Evolutionary conservation across 1,284 basidiomycete genomes (phyloP), one percentile per base, ranked within the genome.

Genomic region (Boletus mariae): DNA sequence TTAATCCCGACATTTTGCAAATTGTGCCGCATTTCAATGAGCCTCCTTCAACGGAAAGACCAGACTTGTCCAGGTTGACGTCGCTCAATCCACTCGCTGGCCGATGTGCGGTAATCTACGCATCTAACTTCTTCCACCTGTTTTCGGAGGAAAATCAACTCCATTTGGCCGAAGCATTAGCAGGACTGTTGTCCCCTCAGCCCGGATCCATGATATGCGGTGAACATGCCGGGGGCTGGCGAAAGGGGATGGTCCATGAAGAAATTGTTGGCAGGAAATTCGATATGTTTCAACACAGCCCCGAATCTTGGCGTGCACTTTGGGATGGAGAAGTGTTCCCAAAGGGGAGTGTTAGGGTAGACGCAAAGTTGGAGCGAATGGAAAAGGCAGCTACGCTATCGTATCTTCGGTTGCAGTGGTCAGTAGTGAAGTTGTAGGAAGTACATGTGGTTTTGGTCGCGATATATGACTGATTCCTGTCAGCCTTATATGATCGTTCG

Each of bases 51-150:
- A 47, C 25, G 7, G 49, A 43, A 57, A 62, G 7, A 41, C 61
- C 53, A 32, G 55, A 69, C 15, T 11, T 74, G 23, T 48, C 58
- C 11, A 49, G 52, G 13, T 43, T 74, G 23, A 62, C 59, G 4
- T 72, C 68, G 47, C 51, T 75, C 20, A 73, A 65, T 32, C 71
- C 68, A 0, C 66, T 73, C 4, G 63, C 62, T 20, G 66, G 69
- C 1, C 66, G 59, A 12, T 61, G 68, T 45, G 59, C 67, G 1
- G 61, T 66, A 5, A 67, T 75, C 44, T 60, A 72, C 20, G 67
- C 64, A 2, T 49, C 65, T 0, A 57, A 63, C 2, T 63, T 75
- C 26, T 74, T 76, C 56, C 75, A 75, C 52, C 48, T 75, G 0
- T 75, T 75, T 51, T 57, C 59, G 1, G 63, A 75, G 48, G 69